Conservation (phyloP, 805 yeast species). For the Barnettozyma wickerhamii region DNA sequence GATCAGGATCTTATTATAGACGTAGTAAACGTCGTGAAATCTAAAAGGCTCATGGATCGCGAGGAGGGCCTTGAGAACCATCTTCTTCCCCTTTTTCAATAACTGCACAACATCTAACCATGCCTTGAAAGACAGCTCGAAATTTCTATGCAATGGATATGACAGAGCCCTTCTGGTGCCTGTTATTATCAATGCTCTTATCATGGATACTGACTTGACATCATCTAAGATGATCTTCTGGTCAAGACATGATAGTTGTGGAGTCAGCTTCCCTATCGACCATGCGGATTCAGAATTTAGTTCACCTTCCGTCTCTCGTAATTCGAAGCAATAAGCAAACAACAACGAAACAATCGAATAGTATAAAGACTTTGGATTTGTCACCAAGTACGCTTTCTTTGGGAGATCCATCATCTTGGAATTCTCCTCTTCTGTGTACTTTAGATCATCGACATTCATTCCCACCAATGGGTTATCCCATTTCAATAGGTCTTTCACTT, state of each 20-base stretch:
- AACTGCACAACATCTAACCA: slow-evolving; percentile 74
- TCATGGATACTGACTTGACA: slow-evolving; percentile 26
- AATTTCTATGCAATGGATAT: slow-evolving; percentile 78
- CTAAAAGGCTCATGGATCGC: slow-evolving; percentile 70
- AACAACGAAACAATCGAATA: slow-evolving; percentile 60
- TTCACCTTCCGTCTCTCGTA: slow-evolving; percentile 66
- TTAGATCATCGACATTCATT: slow-evolving; percentile 19
- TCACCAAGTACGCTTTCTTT: slow-evolving; percentile 51
- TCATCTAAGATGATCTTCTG: slow-evolving; percentile 39
- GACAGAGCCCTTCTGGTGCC: slow-evolving; percentile 69
- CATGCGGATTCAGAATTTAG: slow-evolving; percentile 86
- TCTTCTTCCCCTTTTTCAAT: slow-evolving; percentile 65
- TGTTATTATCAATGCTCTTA: slow-evolving; percentile 54
- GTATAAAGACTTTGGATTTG: slow-evolving; percentile 52
- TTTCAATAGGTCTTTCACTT: slow-evolving; percentile 39
- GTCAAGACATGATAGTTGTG: slow-evolving; percentile 75
- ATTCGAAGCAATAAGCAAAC: slow-evolving; percentile 72
- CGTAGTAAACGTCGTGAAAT: slow-evolving; percentile 79
- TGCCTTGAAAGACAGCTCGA: slow-evolving; percentile 49
- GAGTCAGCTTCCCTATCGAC: slow-evolving; percentile 84
- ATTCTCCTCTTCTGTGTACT: slow-evolving; percentile 57
- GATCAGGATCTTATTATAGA: slow-evolving; percentile 70
- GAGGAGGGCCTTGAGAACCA: slow-evolving; percentile 55
- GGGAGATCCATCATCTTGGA: slow-evolving; percentile 70
- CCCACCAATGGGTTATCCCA: slow-evolving; percentile 50